Evolutionary conservation across 1,139 yeast species (phyloP), one percentile per base, ranked within the genome.

Genomic region (Spathaspora sp.): DNA sequence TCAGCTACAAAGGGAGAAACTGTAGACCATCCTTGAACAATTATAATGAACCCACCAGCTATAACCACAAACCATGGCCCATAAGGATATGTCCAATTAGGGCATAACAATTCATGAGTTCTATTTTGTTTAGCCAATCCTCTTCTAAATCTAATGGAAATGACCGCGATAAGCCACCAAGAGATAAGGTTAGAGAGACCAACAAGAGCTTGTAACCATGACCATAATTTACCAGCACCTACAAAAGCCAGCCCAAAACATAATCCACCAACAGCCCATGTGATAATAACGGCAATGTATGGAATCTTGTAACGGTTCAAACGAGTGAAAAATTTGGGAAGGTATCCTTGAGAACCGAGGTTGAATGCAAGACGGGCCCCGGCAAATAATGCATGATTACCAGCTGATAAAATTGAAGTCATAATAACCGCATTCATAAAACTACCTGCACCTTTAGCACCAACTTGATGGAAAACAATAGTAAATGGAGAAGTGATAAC

Each of bases 401-500:
- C 75, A 11, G 77, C 77, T n/a, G 76, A 71, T n/a, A 72, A 56
- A 25, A 72, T 69, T 3, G 76, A 71, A 3, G 76, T 70, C 59
- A 72, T 53, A 39, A 72, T 70, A 18, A 72, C 77, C 1, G 74
- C 75, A 56, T 72, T 72, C 76, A 72, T 72, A 53, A 69, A 72
- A 36, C 71, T 63, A 23, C 75, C 77, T 24, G 65, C 74, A 27
- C 68, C 74, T 49, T 67, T 70, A n/a, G 76, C 72, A 29, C 77
- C 76, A 16, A 63, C 73, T 70, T 76, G 67, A 59, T 78, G 82
- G 64, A 81, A 81, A 5, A 80, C 84, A 52, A 83, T 70, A 4
- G 88, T 82, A 62, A 83, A 83, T 2, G 89, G 88, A 4, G 87
- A 82, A 3, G 86, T 80, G 43, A 76, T 63, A 42, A 76, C 70